These are phyloP conservation scores for Lyophyllum shimeji DNA, from an alignment of 768 basidiomycete species.

Conservation along the genomic window DNA sequence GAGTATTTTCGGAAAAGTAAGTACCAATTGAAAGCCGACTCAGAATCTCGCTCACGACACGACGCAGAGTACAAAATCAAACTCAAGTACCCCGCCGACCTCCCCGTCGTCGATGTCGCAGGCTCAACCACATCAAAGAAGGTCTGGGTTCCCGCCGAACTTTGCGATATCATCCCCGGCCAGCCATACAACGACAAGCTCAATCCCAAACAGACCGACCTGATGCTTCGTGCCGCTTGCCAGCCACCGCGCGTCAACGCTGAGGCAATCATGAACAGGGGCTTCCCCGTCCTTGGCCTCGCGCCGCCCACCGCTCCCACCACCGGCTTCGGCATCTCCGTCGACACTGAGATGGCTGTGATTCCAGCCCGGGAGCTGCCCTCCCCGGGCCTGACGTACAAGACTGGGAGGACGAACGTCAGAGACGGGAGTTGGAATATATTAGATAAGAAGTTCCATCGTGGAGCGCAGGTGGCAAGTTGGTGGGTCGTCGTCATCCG, in stretches of 20 bases:
- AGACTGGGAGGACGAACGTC: conserved; percentile 40
- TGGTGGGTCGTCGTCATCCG: conserved; percentile 72
- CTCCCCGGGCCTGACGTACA: conserved; percentile 59
- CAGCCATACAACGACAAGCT: conserved; percentile 65
- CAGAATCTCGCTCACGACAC: background rate
- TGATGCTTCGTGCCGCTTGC: conserved; percentile 74
- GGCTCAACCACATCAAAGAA: conserved; percentile 20
- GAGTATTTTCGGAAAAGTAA: conserved; percentile 63
- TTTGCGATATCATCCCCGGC: conserved; percentile 64
- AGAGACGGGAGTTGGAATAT: conserved; percentile 78
- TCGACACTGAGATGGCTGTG: conserved; percentile 58
- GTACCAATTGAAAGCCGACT: conserved; percentile 11
- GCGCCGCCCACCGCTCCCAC: conserved; percentile 35
- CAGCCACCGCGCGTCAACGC: conserved; percentile 63
- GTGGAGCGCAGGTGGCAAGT: conserved; percentile 44
- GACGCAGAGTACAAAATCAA: conserved; percentile 55
- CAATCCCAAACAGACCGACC: conserved; percentile 55
- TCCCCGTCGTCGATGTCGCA: conserved; percentile 56
- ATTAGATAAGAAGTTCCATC: conserved; percentile 65
- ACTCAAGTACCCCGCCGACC: conserved; percentile 41
- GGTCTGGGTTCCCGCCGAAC: conserved; percentile 62
- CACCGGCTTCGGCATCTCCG: conserved; percentile 55
- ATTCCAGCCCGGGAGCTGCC: conserved; percentile 66
- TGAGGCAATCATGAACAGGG: conserved; percentile 53
- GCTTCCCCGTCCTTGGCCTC: conserved; percentile 56